A percentile compares a stretch with the other conserved stretches of the same genome.
Conservation (phyloP, 2,329 filamentous ascomycete genomes). For the Bimuria novae-zelandiae region DNA sequence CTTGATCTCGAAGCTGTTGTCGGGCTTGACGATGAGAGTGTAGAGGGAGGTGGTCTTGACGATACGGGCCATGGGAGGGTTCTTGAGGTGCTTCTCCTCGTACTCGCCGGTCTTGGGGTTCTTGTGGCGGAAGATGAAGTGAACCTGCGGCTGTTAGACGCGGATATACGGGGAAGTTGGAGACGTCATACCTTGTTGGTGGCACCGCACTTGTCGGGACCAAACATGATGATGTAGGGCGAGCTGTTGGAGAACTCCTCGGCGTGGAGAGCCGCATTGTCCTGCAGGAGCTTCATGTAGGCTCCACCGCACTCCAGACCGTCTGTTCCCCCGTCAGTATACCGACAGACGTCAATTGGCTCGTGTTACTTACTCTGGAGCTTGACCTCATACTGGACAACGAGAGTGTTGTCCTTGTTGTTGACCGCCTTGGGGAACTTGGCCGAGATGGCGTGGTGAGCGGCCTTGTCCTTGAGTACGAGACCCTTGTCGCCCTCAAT, state of each 20-base stretch:
- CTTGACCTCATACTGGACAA: slow-evolving; percentile 99
- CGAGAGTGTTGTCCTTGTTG: slow-evolving; percentile 95
- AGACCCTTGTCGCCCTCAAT: slow-evolving; percentile 95
- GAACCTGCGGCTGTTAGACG: slow-evolving; percentile 54
- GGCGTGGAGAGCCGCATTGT: slow-evolving; percentile 94
- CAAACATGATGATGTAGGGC: slow-evolving; percentile 99
- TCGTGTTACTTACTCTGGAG: slow-evolving; percentile 76
- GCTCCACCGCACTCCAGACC: slow-evolving; percentile 97
- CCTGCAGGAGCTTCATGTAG: slow-evolving; percentile 97
- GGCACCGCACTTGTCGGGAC: slow-evolving; percentile 97
- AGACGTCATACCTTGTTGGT: slow-evolving; percentile 83
- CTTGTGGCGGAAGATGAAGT: slow-evolving; percentile 99
- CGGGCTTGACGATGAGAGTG: slow-evolving; percentile 93
- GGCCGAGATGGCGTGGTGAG: slow-evolving; percentile 98
- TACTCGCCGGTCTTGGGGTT: slow-evolving; percentile 99
- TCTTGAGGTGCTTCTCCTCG: slow-evolving; percentile 97
- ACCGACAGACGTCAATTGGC: neutral
- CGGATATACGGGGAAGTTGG: slow-evolving; percentile 2
- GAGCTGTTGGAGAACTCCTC: slow-evolving; percentile 98
- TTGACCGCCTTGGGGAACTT: slow-evolving; percentile 97
- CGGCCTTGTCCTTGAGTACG: slow-evolving; percentile 96
- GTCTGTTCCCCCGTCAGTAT: slow-evolving; percentile 60
- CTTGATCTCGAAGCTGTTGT: slow-evolving; percentile 93
- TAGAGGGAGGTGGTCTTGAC: slow-evolving; percentile 93
- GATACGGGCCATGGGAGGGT: slow-evolving; percentile 82